A percentile compares a stretch with the other conserved stretches of the same genome.
phyloP scores from a whole-genome alignment of 768 basidiomycete genomes.

The Pholiota microspora region DNA sequence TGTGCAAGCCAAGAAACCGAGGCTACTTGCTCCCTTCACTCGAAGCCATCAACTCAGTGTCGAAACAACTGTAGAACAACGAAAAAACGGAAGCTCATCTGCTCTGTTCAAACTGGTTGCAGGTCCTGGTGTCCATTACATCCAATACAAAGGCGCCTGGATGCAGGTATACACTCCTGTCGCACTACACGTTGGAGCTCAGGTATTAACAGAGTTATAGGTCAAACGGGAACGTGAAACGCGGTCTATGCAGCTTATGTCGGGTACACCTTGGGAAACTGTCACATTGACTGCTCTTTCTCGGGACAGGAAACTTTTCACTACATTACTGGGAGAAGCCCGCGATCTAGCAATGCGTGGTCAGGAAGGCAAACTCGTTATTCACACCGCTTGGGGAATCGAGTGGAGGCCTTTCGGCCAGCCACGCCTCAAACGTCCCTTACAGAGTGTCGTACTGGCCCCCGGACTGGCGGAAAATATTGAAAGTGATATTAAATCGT shows the following conservation, averaged over 20 bases:
- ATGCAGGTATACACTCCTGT: conserved; percentile 67
- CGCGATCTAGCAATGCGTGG: conserved; percentile 80
- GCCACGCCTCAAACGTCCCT: conserved; percentile 80
- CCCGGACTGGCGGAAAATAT: conserved; percentile 82
- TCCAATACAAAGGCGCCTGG: conserved; percentile 90
- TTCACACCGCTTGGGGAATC: conserved; percentile 94
- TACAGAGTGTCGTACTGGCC: conserved; percentile 86
- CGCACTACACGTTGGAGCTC: background rate
- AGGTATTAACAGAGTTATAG: conserved; percentile 34
- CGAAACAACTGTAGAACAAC: conserved; percentile 86
- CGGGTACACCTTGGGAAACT: conserved; percentile 96
- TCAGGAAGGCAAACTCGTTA: conserved; percentile 92
- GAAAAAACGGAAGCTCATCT: conserved; percentile 87
- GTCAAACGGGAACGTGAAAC: conserved; percentile 94
- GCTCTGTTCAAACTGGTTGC: conserved; percentile 93
- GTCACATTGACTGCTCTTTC: conserved; percentile 92
- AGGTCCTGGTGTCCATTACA: conserved; percentile 92
- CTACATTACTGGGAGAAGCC: conserved; percentile 82
- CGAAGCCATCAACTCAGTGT: conserved; percentile 93
- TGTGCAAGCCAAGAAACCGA: conserved; percentile 15
- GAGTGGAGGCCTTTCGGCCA: conserved; percentile 97
- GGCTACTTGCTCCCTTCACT: conserved; percentile 44
- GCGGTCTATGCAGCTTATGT: conserved; percentile 86
- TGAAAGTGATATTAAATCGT: conserved; percentile 76
- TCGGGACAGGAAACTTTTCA: conserved; percentile 78